Evolutionary conservation across 768 basidiomycete species (phyloP), one percentile per base, ranked within the genome.

Genomic region (Phaffia australis): DNA sequence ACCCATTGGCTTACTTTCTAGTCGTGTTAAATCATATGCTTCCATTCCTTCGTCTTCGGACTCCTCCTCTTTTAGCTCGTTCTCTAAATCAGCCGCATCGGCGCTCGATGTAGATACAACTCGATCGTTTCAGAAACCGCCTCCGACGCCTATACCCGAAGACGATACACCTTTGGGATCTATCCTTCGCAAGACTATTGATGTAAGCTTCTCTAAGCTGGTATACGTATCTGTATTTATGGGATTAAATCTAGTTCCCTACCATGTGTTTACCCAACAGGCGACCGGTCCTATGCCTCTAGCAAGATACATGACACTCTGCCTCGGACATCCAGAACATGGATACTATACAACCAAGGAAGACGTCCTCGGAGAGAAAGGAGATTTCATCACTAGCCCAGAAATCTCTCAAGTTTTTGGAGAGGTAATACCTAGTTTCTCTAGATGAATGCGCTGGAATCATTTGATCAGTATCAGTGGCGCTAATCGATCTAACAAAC

Each of bases 371-470:
- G 95, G 95, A 16, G 70, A 83, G 0, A 79, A 81, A 51, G 95
- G 95, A 6, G 95, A 99, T 79, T 99, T 98, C 73, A 87, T 88
- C 25, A 99, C 95, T 15, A 91, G 88, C 71, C 95, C 94, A 1
- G 95, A 99, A 76, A 97, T 99, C 62, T 88, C 84, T 71, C 92
- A 97, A 75, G 83, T 89, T 0, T 98, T 98, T 74, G 95, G 95
- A 67, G 94, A 99, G 84, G 94, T 92, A 74, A 70, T 83, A 75
- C 19, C 54, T 50, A 14, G 47, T 65, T 52, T 78, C 75, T 79
- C 5, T 61, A 60, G 6, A 42, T 50, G 14, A 0, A 16, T 18
- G 18, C 15, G 18, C 32, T 27, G 4, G 35, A 42, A 42, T 42
- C 52, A 23, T 54, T 54, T 15, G 52, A 54, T 4, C 23, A 23